Evolutionary conservation across 306 rosid genomes (phyloP), one percentile per base, ranked within the genome.

Genomic region (Vachellia collinsii): DNA sequence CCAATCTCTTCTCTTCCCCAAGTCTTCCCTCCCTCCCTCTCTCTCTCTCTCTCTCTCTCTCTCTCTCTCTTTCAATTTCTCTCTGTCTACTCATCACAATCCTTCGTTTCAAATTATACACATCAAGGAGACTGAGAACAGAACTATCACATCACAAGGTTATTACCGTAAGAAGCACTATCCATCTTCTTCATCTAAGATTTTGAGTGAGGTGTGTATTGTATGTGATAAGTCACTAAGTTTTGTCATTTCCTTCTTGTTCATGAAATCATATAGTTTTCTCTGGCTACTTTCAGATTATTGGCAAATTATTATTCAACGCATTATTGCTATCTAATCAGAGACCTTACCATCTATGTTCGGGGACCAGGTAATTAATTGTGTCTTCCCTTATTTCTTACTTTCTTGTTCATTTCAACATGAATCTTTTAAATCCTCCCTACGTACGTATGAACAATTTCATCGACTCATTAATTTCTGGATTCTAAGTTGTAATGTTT

Each of bases 311-410:
- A 20, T 29, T 29, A 41, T 8, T 42, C 36, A 11, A 69, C 14
- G 25, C 19, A 48, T 29, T 1, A 51, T 47, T 17, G 23, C 25
- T 53, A 53, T 12, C 20, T 44, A 43, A 70, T 11, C 39, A 22
- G 7, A 70, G 56, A 23, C 56, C 53, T 25, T 43, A 7, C 39
- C 38, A 42, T 43, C 38, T 43, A 20, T 70, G n/a, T 5, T 70
- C 54, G 39, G 74, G 20, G 56, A 70, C 74, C 74, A 29, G 34
- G 34, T 39, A 70, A 56, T 56, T 70, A 70, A 5, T 1, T n/a
- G 11, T 4, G 14, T 10, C 34, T 41, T 39, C 9, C 9, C 22
- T 39, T n/a, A 0, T 39, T 41, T 20, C n/a, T 65, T 6, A 14
- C 50, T 67, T 44, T 19, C 17, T 10, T 41, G 43, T 41, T n/a